A percentile compares a stretch with the other conserved stretches of the same genome.
These are phyloP conservation scores for Fremontodendron californicum DNA, from an alignment of 345 rosid species.

Conservation along the genomic window DNA sequence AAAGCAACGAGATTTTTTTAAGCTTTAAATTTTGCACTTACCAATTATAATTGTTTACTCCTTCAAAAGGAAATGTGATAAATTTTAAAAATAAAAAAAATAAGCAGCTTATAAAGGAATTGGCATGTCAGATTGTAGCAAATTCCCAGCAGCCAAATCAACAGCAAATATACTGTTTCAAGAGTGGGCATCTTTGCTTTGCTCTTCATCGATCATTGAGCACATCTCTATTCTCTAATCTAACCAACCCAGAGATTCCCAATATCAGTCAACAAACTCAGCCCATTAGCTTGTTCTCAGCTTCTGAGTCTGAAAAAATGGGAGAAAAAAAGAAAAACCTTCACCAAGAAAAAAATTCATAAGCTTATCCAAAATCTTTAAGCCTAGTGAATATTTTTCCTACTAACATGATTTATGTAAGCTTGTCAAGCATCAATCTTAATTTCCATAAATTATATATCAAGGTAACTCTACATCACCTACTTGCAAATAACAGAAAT, in stretches of 20 bases:
- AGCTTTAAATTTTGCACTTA: not conserved
- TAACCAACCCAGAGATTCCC: constrained; percentile 29
- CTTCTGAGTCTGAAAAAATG: not conserved
- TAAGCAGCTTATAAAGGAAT: constrained; percentile 9
- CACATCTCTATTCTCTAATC: not conserved
- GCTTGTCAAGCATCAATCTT: not conserved
- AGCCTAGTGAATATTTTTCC: not conserved
- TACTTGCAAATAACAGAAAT: not conserved
- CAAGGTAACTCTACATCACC: not conserved
- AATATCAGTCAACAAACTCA: constrained; percentile 25
- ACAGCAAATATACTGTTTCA: constrained; percentile 16
- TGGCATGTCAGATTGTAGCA: constrained; percentile 12
- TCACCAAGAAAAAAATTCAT: not conserved
- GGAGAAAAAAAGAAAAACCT: not conserved
- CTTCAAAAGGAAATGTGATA: not conserved
- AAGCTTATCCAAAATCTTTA: not conserved
- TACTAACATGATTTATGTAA: not conserved
- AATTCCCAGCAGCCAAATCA: constrained; percentile 20
- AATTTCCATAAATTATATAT: not conserved
- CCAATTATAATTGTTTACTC: constrained; percentile 2
- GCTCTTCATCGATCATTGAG: constrained; percentile 27
- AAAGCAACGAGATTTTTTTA: not conserved
- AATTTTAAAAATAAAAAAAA: too few relatives aligned
- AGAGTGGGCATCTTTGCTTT: constrained; percentile 39
- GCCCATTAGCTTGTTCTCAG: not conserved